phyloP scores from a whole-genome alignment of 768 basidiomycete species.

The Amanita pallidorosea region DNA sequence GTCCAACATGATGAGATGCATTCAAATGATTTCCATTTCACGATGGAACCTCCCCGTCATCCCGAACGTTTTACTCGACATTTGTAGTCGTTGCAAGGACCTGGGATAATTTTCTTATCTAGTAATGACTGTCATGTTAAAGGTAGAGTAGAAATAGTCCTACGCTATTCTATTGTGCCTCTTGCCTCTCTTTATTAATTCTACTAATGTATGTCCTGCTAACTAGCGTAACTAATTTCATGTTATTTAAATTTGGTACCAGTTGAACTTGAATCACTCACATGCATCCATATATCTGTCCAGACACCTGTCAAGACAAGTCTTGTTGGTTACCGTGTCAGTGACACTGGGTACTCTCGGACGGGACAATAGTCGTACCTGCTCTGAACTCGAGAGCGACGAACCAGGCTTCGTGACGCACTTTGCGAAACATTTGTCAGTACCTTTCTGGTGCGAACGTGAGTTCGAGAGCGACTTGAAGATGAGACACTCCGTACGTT shows the following conservation, averaged over 20 bases:
- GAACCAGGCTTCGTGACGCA: slow-evolving; percentile 69
- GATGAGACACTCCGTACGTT: slow-evolving; percentile 33
- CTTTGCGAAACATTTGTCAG: slow-evolving; percentile 67
- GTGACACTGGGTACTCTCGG: slow-evolving; percentile 3
- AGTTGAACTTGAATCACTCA: slow-evolving; percentile 26
- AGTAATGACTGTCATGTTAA: neutral
- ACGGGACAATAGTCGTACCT: slow-evolving; percentile 31
- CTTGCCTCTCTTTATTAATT: slow-evolving; percentile 40
- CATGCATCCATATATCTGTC: slow-evolving; percentile 83
- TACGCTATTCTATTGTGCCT: slow-evolving; percentile 9
- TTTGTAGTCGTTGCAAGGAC: neutral
- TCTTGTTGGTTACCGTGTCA: slow-evolving; percentile 20
- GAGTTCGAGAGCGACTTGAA: neutral
- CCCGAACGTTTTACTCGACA: neutral
- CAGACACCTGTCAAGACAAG: slow-evolving; percentile 65
- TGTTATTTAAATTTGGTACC: neutral
- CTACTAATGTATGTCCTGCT: slow-evolving; percentile 58
- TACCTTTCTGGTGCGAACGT: slow-evolving; percentile 49
- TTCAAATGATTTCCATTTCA: neutral
- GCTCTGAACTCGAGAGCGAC: slow-evolving; percentile 59
- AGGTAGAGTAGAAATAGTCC: neutral
- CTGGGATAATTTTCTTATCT: neutral
- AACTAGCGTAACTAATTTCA: slow-evolving; percentile 58
- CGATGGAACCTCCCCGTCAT: neutral
- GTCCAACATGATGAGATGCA: neutral